Percentiles rank a stretch among this genome's conserved stretches.
These are phyloP conservation scores for Teunomyces pallodes DNA, from an alignment of 805 yeast species.

Conservation along the genomic window DNA sequence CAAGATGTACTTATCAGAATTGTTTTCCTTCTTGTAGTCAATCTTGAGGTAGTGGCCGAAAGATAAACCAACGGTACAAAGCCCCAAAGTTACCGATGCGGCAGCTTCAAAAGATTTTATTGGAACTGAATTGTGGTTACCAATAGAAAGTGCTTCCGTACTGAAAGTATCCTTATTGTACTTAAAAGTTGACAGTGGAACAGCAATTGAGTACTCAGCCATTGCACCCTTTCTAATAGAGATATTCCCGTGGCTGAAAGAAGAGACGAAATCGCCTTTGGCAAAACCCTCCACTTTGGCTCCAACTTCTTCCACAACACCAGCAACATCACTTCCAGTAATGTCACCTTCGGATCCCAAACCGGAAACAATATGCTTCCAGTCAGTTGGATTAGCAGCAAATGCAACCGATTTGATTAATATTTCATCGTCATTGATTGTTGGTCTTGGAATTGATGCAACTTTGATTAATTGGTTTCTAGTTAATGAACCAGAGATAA, in stretches of 20 bases:
- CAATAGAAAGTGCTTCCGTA: slow-evolving; percentile 15
- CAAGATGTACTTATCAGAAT: slow-evolving; percentile 17
- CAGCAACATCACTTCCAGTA: slow-evolving; percentile 63
- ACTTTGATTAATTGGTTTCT: slow-evolving; percentile 12
- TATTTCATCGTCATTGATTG: slow-evolving; percentile 34
- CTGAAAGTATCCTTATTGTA: slow-evolving; percentile 14
- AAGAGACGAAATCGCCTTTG: slow-evolving; percentile 50
- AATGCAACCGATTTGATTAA: slow-evolving; percentile 51
- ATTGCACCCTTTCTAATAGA: slow-evolving; percentile 54
- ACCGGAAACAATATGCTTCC: slow-evolving; percentile 51
- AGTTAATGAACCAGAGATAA: background rate
- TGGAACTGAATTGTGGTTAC: slow-evolving; percentile 30
- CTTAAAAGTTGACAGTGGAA: slow-evolving; percentile 34
- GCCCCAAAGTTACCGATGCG: slow-evolving; percentile 56
- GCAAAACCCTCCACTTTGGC: slow-evolving; percentile 29
- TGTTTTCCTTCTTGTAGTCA: slow-evolving; percentile 9
- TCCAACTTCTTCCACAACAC: slow-evolving; percentile 53
- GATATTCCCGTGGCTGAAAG: slow-evolving; percentile 55
- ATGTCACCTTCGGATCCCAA: slow-evolving; percentile 48
- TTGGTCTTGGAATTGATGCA: slow-evolving; percentile 29
- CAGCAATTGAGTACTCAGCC: slow-evolving; percentile 49
- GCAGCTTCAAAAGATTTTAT: slow-evolving; percentile 61
- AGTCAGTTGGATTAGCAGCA: slow-evolving; percentile 69
- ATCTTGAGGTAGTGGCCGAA: slow-evolving; percentile 34
- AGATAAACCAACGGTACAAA: slow-evolving; percentile 47